Evolutionary conservation across 192 early-diverging fungal species (phyloP).

Genomic region (Jimgerdemannia flammicorona): DNA sequence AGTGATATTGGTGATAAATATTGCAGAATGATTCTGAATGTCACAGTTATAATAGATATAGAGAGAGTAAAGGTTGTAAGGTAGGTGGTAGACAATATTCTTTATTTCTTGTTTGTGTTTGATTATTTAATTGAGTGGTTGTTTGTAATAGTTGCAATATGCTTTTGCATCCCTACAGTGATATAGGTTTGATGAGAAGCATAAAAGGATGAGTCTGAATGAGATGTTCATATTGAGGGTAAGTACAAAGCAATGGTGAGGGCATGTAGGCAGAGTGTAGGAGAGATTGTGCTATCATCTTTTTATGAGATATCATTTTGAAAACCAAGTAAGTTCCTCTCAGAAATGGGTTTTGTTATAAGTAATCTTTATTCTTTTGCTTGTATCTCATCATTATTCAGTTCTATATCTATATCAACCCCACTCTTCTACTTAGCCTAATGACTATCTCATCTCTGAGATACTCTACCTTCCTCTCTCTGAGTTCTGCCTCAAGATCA

Average conservation of each 20-base stretch:
- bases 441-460: no score
- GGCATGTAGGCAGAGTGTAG: slow-evolving; percentile 80
- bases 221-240: slow-evolving; percentile 67
- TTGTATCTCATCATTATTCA: background rate
- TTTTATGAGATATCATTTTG: slow-evolving; percentile 47
- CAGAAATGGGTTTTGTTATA: background rate
- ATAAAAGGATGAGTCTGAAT: slow-evolving; percentile 52
- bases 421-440: no score
- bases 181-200: slow-evolving; percentile 51
- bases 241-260: slow-evolving; percentile 66
- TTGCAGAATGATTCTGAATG: slow-evolving; percentile 85
- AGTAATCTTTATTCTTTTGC: background rate
- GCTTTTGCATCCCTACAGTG: no score
- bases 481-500: no score
- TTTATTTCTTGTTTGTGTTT: background rate
- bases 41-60: slow-evolving; percentile 74
- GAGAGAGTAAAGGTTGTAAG: slow-evolving; percentile 72
- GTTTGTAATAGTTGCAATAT: background rate
- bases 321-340: slow-evolving; percentile 27
- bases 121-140: background rate
- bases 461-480: no score
- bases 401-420: background rate
- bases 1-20: slow-evolving; percentile 73
- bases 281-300: slow-evolving; percentile 76
- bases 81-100: slow-evolving; percentile 34